Percentiles rank a stretch among this genome's conserved stretches.
phyloP scores from a whole-genome alignment of 805 yeast species.

The Hanseniaspora clermontiae region DNA sequence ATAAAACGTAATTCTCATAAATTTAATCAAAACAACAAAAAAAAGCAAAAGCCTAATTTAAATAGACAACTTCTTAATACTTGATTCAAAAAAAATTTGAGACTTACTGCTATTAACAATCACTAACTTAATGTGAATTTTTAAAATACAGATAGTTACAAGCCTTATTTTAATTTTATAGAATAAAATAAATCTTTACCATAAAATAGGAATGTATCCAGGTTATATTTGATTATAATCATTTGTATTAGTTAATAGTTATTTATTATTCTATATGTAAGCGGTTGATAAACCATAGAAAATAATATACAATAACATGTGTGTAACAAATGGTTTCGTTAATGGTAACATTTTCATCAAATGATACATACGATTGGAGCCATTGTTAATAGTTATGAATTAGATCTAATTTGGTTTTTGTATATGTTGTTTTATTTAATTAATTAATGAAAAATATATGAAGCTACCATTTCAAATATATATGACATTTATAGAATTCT shows the following conservation, averaged over 20 bases:
- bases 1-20: neutral
- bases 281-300: neutral
- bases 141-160: slow-evolving; percentile 21
- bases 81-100: neutral
- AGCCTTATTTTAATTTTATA: neutral
- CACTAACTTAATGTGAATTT: slow-evolving; percentile 24
- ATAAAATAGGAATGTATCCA: neutral
- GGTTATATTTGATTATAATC: neutral
- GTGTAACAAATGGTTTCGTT: neutral
- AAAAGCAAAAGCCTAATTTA: too few relatives aligned
- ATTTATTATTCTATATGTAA: neutral
- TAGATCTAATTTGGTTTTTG: neutral
- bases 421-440: neutral
- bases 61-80: too few relatives aligned
- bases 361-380: slow-evolving; percentile 13
- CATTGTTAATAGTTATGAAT: slow-evolving; percentile 5
- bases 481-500: too few relatives aligned
- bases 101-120: slow-evolving; percentile 33
- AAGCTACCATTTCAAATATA: neutral
- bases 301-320: neutral
- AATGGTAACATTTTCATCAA: neutral
- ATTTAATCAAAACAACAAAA: too few relatives aligned
- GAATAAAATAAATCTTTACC: neutral
- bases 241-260: neutral
- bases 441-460: neutral